Base-by-base conservation (phyloP, 768 basidiomycete species). In the Lentinula guzmanii region DNA sequence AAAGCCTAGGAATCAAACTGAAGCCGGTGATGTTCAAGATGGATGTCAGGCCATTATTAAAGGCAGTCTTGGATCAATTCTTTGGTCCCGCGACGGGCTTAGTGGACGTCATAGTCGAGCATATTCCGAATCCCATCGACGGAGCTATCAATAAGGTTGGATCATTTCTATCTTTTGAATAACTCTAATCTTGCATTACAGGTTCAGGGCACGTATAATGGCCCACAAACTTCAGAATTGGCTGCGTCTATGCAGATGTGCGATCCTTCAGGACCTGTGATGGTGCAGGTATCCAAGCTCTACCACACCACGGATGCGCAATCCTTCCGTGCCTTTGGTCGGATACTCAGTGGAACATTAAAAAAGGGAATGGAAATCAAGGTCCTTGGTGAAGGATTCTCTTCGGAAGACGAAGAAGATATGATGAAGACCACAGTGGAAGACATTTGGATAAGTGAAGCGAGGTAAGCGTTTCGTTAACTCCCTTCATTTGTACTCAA, bases 381-480 rank as follows among this genome's bases (percentile, higher is more conserved):
- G 76, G 95, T 98, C n/a, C 79, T 99, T 6, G 97, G 97, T 61
- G 97, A 98, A 71, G 94, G 94, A 0, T 99, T 95, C 72, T 96
- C 95, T 13, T 91, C 93, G n/a, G 96, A 98, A 68, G 97, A 99
- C 65, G 96, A 98, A 76, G 97, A 99, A 75, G 97, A 99, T 69
- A 96, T 98, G 94, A 83, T 91, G 72, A 87, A 86, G 63, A 86
- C 84, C 13, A 82, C 78, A 2, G 84, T 97, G 2, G 95, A 98
- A 66, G 89, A 89, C 63, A 77, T 98, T 16, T 93, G 94, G 92
- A 85, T 98, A 61, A 86, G 84, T 69, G 91, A 98, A 79, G 86
- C 96, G 15, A 82, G 96, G 91, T 95, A 64, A 64, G 82, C 69
- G 3, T 5, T 46, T 41, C 2, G 34, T 2, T 16, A 28, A 16